Conservation (phyloP, 1,139 yeast genomes). For the Yamadazyma epiphylla region DNA sequence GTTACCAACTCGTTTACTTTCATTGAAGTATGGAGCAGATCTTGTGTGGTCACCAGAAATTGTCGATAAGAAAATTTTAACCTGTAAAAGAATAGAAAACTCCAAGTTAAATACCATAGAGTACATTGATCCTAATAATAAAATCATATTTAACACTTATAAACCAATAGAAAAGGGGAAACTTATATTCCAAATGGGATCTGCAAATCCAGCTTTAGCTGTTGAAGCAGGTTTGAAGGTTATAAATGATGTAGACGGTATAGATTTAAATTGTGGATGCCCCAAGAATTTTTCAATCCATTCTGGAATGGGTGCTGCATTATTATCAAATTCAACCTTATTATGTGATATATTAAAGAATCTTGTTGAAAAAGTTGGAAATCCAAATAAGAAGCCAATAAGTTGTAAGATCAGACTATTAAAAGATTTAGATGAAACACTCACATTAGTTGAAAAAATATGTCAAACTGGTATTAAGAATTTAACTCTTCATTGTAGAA, state of each 20-base stretch:
- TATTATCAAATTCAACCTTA: slow-evolving; percentile 74
- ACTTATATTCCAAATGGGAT: slow-evolving; percentile 86
- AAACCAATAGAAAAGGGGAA: slow-evolving; percentile 58
- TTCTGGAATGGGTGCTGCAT: slow-evolving; percentile 97
- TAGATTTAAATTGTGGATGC: slow-evolving; percentile 94
- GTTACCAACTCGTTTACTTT: slow-evolving; percentile 77
- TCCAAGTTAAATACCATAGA: slow-evolving; percentile 56
- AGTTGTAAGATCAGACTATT: slow-evolving; percentile 85
- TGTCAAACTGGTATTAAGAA: slow-evolving; percentile 80
- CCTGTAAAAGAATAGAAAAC: slow-evolving; percentile 64
- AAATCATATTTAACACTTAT: slow-evolving; percentile 67
- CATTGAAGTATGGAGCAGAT: slow-evolving; percentile 84
- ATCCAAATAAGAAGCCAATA: slow-evolving; percentile 71
- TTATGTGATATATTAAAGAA: slow-evolving; percentile 63
- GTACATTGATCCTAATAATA: slow-evolving; percentile 33
- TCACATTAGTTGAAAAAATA: slow-evolving; percentile 56
- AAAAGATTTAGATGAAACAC: slow-evolving; percentile 50
- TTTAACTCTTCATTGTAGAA: slow-evolving; percentile 88
- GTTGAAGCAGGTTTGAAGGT: slow-evolving; percentile 81
- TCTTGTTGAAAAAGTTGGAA: slow-evolving; percentile 77
- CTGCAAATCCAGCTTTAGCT: slow-evolving; percentile 79
- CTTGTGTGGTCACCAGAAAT: slow-evolving; percentile 96
- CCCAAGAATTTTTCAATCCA: slow-evolving; percentile 88
- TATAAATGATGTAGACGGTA: slow-evolving; percentile 83
- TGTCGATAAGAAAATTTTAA: slow-evolving; percentile 75